Percentiles rank a stretch among this genome's conserved stretches.
Evolutionary conservation across 106 monocot genomes (phyloP).

Genomic region (Apostasia shenzhenica): DNA sequence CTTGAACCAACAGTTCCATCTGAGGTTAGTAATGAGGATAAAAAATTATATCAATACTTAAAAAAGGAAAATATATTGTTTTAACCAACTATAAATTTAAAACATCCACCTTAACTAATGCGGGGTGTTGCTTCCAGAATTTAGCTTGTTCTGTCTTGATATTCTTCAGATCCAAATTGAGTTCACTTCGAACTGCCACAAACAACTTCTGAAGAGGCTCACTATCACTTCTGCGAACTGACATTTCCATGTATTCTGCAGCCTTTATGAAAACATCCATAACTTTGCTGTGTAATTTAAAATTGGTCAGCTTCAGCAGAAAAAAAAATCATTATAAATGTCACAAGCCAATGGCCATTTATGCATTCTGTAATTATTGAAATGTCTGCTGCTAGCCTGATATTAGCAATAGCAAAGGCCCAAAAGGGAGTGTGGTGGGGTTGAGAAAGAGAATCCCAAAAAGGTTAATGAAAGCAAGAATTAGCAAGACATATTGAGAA

Average conservation of each 20-base stretch:
- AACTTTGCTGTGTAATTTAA: constrained; percentile 62
- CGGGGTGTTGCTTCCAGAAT: constrained; percentile 96
- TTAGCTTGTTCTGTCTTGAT: constrained; percentile 85
- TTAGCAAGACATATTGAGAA: neutral
- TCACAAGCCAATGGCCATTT: neutral
- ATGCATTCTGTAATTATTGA: too few species aligned
- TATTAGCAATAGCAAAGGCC: neutral
- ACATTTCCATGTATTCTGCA: constrained; percentile 92
- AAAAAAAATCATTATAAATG: neutral
- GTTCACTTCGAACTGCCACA: constrained; percentile 66
- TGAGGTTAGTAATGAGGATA: constrained; percentile 12
- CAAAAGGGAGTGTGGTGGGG: neutral
- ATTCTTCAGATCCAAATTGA: constrained; percentile 79
- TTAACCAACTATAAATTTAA: constrained; percentile 1
- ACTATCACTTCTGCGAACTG: constrained; percentile 80
- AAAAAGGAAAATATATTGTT: neutral
- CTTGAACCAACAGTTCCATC: constrained; percentile 81
- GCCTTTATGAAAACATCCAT: constrained; percentile 92
- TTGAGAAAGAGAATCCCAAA: neutral
- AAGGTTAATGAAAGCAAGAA: neutral
- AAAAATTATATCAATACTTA: neutral
- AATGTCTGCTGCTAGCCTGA: neutral
- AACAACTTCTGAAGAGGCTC: constrained; percentile 78
- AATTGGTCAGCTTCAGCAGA: constrained; percentile 7
- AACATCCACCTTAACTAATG: constrained; percentile 67